phyloP scores from a whole-genome alignment of 1,139 yeast genomes.

The Debaryomyces subglobosus region DNA sequence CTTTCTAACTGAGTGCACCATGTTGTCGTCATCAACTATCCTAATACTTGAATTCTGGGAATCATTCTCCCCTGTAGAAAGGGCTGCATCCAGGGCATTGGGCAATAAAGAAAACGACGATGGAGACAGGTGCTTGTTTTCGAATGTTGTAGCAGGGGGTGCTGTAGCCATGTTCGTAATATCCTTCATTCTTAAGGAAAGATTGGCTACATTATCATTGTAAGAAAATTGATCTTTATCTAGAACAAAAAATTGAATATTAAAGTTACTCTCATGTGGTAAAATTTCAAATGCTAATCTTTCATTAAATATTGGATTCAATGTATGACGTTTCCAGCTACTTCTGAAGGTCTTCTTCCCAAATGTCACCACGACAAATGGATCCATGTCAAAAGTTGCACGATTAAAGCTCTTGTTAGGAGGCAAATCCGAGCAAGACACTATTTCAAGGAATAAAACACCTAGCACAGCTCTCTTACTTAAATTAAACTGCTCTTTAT shows the following conservation, averaged over 20 bases:
- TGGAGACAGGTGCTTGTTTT: background rate
- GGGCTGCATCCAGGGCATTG: slow-evolving; percentile 1
- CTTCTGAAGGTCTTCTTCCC: slow-evolving; percentile 89
- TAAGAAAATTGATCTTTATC: slow-evolving; percentile 84
- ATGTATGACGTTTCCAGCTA: slow-evolving; percentile 79
- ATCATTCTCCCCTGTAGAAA: slow-evolving; percentile 23
- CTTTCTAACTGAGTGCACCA: slow-evolving; percentile 31
- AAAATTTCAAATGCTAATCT: slow-evolving; percentile 77
- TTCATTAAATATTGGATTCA: slow-evolving; percentile 84
- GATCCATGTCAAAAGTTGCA: slow-evolving; percentile 92
- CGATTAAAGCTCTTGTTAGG: slow-evolving; percentile 62
- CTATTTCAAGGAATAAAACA: slow-evolving; percentile 74
- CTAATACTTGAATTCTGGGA: slow-evolving; percentile 22
- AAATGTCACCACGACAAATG: slow-evolving; percentile 88
- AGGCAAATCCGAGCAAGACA: slow-evolving; percentile 72
- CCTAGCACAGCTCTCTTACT: slow-evolving; percentile 59
- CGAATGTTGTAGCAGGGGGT: background rate
- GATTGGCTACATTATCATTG: slow-evolving; percentile 79
- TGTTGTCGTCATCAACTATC: slow-evolving; percentile 35
- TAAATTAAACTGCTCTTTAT: slow-evolving; percentile 29
- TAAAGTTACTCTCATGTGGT: slow-evolving; percentile 64
- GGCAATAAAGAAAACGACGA: slow-evolving; percentile 1
- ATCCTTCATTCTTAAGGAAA: slow-evolving; percentile 55
- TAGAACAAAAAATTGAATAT: slow-evolving; percentile 69
- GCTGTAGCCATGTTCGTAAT: slow-evolving; percentile 39